Evolutionary conservation across 2,329 filamentous ascomycete genomes (phyloP).

Genomic region (Fusarium tanahbumbuense): DNA sequence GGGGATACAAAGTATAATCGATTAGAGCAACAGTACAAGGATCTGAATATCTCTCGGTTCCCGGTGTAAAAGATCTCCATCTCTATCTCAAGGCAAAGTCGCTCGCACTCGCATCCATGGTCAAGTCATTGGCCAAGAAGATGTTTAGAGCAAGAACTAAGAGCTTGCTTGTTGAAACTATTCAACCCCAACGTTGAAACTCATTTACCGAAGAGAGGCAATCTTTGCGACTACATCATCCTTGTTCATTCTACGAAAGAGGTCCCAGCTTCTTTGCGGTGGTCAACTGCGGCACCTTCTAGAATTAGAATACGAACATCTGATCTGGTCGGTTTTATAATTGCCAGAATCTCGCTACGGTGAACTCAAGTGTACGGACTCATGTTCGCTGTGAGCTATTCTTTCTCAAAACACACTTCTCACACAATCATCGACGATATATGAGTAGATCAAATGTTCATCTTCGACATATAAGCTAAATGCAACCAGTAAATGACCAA

Average conservation of each 20-base stretch:
- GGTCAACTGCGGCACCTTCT: slow-evolving; percentile 16
- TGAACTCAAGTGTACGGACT: slow-evolving; percentile 9
- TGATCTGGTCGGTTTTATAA: background rate
- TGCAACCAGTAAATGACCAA: slow-evolving; percentile 21
- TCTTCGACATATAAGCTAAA: slow-evolving; percentile 13
- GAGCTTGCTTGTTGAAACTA: background rate
- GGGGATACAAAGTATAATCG: background rate
- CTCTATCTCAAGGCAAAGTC: background rate
- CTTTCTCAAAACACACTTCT: background rate
- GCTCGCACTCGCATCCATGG: slow-evolving; percentile 5
- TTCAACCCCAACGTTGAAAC: background rate
- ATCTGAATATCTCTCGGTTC: slow-evolving; percentile 2
- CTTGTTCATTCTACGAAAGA: background rate
- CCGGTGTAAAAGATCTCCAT: slow-evolving; percentile 1
- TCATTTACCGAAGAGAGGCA: slow-evolving; percentile 11
- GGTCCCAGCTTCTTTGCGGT: slow-evolving; percentile 16
- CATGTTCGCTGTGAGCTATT: background rate
- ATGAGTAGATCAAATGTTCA: slow-evolving; percentile 3
- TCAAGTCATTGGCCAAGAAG: background rate
- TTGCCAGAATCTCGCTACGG: background rate
- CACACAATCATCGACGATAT: background rate
- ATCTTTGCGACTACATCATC: background rate
- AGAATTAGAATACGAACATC: slow-evolving; percentile 17
- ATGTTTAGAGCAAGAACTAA: background rate
- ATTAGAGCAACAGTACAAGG: background rate